Percentiles rank a stretch among this genome's conserved stretches.
phyloP scores from a whole-genome alignment of 305 asterid species.

The Lippia alba region DNA sequence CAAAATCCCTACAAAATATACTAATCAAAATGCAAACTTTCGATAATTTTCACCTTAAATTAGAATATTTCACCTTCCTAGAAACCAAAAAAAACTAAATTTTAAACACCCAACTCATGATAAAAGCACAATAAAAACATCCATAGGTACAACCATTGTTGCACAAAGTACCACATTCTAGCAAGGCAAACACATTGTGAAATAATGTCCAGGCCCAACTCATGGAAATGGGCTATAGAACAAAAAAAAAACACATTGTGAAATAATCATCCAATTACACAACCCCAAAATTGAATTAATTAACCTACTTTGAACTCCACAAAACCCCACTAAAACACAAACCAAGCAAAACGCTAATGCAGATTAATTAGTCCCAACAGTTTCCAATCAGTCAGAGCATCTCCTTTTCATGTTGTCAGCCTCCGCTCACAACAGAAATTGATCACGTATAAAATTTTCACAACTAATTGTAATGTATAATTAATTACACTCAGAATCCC shows the following conservation, averaged over 20 bases:
- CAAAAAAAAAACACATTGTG: background rate
- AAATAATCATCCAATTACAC: slow-evolving; percentile 16
- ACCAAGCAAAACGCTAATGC: slow-evolving; percentile 27
- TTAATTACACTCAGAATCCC: no score
- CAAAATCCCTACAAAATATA: background rate
- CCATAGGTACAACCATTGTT: background rate
- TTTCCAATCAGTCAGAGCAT: slow-evolving; percentile 20
- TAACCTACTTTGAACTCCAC: slow-evolving; percentile 19
- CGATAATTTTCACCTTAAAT: slow-evolving; percentile 6
- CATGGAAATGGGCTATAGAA: no score
- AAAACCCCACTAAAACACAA: slow-evolving; percentile 27
- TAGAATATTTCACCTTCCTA: background rate
- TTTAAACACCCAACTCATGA: background rate
- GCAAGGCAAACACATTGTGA: background rate
- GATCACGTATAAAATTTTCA: slow-evolving; percentile 3
- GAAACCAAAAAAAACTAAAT: slow-evolving; percentile 15
- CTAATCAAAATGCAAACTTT: slow-evolving; percentile 14
- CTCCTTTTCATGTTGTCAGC: background rate
- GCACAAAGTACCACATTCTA: background rate
- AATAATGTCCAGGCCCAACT: no score
- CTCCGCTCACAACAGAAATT: background rate
- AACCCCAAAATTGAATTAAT: slow-evolving; percentile 10
- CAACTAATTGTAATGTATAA: slow-evolving; percentile 6
- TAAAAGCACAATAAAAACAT: background rate
- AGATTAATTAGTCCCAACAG: background rate